Evolutionary conservation across 495 filamentous ascomycete species (phyloP).

Genomic region (Daldinia bambusicola): DNA sequence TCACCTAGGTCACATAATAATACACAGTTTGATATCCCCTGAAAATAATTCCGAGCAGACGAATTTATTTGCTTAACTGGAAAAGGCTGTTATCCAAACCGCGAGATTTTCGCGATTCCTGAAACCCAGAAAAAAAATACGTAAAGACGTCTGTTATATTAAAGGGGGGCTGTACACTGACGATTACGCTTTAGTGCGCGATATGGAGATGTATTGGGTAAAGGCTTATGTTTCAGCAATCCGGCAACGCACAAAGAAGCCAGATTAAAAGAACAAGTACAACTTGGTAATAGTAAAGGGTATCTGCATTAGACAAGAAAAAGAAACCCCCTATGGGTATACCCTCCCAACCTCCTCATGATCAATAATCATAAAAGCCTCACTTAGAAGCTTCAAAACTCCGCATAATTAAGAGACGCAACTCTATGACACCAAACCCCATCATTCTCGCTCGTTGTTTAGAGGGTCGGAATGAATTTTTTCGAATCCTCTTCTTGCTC

Average conservation of each 20-base stretch:
- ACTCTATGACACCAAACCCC: background rate
- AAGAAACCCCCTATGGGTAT: slow-evolving; percentile 8
- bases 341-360: slow-evolving; percentile 10
- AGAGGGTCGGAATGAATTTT: slow-evolving; percentile 66
- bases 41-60: background rate
- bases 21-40: background rate
- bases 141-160: background rate
- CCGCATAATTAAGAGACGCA: background rate
- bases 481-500: slow-evolving; percentile 76
- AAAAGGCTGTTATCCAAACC: background rate
- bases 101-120: background rate
- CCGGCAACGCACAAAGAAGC: background rate
- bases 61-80: background rate
- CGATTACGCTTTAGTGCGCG: background rate
- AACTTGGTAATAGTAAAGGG: slow-evolving; percentile 19
- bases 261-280: background rate
- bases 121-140: background rate
- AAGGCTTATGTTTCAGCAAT: background rate
- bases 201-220: background rate
- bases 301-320: slow-evolving; percentile 28
- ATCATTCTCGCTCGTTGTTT: background rate
- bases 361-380: background rate
- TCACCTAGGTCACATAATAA: background rate
- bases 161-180: background rate
- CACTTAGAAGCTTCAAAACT: background rate